Percentiles rank a stretch among this genome's conserved stretches.
Conservation (phyloP, 345 rosid species). For the Bretschneidera sinensis region DNA sequence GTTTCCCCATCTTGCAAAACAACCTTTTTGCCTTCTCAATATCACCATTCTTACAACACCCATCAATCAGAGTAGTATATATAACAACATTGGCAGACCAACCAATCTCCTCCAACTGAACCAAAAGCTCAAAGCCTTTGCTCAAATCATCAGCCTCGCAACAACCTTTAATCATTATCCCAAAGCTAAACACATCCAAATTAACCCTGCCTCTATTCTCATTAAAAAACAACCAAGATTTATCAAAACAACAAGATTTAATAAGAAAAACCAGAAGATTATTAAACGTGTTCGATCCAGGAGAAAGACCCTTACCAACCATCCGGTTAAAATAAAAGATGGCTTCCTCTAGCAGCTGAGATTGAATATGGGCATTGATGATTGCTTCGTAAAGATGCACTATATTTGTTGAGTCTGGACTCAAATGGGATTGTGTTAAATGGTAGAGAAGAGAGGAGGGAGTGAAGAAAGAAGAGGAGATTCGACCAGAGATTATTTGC, state of each 20-base stretch:
- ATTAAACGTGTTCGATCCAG: conserved; percentile 41
- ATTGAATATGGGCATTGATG: conserved; percentile 42
- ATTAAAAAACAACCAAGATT: conserved; percentile 41
- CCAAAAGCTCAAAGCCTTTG: conserved; percentile 39
- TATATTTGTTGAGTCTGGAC: conserved; percentile 8
- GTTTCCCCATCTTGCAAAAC: conserved; percentile 42
- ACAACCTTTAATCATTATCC: conserved; percentile 69
- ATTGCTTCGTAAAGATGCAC: conserved; percentile 44
- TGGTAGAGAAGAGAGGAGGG: conserved; percentile 36
- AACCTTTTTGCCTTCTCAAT: conserved; percentile 45
- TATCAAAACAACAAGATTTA: conserved; percentile 32
- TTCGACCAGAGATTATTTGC: conserved; percentile 40
- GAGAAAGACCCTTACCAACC: conserved; percentile 39
- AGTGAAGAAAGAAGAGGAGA: conserved; percentile 42
- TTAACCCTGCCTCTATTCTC: conserved; percentile 27
- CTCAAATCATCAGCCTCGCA: conserved; percentile 52
- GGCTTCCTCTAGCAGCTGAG: conserved; percentile 35
- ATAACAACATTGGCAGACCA: conserved; percentile 53
- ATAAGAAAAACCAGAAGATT: conserved; percentile 38
- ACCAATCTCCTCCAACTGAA: conserved; percentile 44
- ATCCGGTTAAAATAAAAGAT: conserved; percentile 44
- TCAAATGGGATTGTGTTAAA: conserved; percentile 23
- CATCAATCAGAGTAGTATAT: conserved; percentile 77
- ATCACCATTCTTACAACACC: conserved; percentile 67
- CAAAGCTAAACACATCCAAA: conserved; percentile 57